phyloP scores from a whole-genome alignment of 805 yeast genomes.

The Ogataea methylovora region DNA sequence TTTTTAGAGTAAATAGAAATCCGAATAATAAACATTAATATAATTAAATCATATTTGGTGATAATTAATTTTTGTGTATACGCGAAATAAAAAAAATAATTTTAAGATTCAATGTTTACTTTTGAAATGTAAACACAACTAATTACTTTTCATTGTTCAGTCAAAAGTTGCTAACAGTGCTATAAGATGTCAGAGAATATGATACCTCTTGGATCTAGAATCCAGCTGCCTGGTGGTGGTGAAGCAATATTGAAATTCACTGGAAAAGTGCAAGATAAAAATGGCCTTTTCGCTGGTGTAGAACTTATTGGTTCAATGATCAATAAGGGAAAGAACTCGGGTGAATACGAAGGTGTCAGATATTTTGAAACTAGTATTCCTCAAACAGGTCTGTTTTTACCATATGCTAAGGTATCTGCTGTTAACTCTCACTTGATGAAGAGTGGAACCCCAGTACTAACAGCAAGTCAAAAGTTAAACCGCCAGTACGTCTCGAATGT shows the following conservation, averaged over 20 bases:
- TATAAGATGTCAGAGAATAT: too few species aligned
- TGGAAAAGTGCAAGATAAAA: conserved; percentile 67
- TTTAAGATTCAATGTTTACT: too few species aligned
- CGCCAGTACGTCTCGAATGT: too few species aligned
- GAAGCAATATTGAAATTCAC: conserved; percentile 60
- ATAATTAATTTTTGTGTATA: too few species aligned
- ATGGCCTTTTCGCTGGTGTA: conserved; percentile 79
- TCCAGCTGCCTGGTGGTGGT: conserved; percentile 56
- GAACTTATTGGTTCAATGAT: conserved; percentile 67
- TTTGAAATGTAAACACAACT: too few species aligned
- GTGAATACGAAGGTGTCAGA: conserved; percentile 63
- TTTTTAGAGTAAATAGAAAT: background rate
- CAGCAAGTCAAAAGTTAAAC: too few species aligned
- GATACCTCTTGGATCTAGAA: conserved; percentile 11
- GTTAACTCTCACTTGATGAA: conserved; percentile 7
- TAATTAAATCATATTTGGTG: too few species aligned
- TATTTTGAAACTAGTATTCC: conserved; percentile 64
- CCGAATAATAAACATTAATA: too few species aligned
- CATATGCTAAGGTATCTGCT: conserved; percentile 34
- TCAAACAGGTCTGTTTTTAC: conserved; percentile 70
- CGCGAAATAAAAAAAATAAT: too few species aligned
- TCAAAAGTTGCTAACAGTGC: too few species aligned
- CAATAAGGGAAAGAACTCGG: conserved; percentile 73
- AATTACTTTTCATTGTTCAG: too few species aligned
- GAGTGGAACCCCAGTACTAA: conserved; percentile 1